phyloP scores from a whole-genome alignment of 2,329 filamentous ascomycete genomes.

The Phialophora tarda region DNA sequence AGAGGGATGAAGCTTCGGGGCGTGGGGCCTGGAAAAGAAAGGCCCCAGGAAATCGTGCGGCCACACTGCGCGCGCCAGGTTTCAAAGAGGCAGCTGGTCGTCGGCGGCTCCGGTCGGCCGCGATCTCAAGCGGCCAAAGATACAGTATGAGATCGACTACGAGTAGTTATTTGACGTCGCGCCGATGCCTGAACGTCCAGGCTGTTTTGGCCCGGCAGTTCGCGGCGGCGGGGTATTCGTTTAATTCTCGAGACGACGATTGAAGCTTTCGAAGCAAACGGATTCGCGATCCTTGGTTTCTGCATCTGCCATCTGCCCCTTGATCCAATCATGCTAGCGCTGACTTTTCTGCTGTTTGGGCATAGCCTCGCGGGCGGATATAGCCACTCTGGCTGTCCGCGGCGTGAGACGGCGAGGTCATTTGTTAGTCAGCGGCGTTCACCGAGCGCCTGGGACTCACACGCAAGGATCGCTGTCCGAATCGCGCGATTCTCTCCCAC shows the following conservation, averaged over 20 bases:
- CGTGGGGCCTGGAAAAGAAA: background rate
- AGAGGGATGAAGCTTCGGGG: background rate
- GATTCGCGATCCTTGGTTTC: conserved; percentile 6
- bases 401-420: background rate
- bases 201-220: background rate
- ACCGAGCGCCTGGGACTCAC: background rate
- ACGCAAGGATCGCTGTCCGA: background rate
- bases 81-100: background rate
- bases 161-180: background rate
- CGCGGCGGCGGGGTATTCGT: background rate
- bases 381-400: background rate
- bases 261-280: conserved; percentile 8
- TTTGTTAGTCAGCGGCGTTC: conserved; percentile 9
- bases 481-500: background rate
- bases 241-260: background rate
- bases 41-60: background rate
- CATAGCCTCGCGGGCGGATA: conserved; percentile 7
- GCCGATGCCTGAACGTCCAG: background rate
- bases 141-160: background rate
- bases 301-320: conserved; percentile 1
- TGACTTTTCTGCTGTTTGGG: conserved; percentile 18
- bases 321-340: conserved; percentile 16
- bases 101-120: background rate
- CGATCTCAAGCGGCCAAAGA: background rate
- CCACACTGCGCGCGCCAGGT: background rate